phyloP scores from a whole-genome alignment of 257 asterid genomes.

The Solanum tacnaense region DNA sequence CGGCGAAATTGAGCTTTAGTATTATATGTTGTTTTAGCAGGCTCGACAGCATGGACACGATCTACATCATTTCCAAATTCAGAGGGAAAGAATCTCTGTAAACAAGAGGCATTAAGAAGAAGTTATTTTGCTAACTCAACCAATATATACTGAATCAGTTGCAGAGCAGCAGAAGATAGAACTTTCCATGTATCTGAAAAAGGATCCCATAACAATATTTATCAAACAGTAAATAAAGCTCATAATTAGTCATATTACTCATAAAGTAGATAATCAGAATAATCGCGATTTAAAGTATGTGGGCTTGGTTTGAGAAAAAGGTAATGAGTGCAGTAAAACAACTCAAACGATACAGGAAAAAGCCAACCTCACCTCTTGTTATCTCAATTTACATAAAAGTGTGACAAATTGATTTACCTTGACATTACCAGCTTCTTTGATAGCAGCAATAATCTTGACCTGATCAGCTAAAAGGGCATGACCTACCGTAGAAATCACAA shows the following conservation, averaged over 20 bases:
- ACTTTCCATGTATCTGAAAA: background rate
- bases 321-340: background rate
- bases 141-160: background rate
- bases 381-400: background rate
- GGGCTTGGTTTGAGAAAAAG: background rate
- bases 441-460: slow-evolving; percentile 45
- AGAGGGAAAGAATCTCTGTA: slow-evolving; percentile 66
- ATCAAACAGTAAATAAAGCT: background rate
- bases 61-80: slow-evolving; percentile 71
- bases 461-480: slow-evolving; percentile 40
- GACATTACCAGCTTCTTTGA: slow-evolving; percentile 62
- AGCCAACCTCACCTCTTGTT: background rate
- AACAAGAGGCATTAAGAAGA: background rate
- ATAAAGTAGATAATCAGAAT: background rate
- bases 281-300: background rate
- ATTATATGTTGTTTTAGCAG: slow-evolving; percentile 31
- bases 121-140: background rate
- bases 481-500: slow-evolving; percentile 60
- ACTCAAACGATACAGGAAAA: background rate
- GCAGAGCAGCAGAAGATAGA: background rate
- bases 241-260: background rate
- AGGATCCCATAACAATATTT: background rate
- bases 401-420: slow-evolving; percentile 32
- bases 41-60: slow-evolving; percentile 46
- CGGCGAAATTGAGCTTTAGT: slow-evolving; percentile 34